These are phyloP conservation scores for Pleurotus ostreatus DNA, from an alignment of 768 basidiomycete genomes.

Conservation along the genomic window DNA sequence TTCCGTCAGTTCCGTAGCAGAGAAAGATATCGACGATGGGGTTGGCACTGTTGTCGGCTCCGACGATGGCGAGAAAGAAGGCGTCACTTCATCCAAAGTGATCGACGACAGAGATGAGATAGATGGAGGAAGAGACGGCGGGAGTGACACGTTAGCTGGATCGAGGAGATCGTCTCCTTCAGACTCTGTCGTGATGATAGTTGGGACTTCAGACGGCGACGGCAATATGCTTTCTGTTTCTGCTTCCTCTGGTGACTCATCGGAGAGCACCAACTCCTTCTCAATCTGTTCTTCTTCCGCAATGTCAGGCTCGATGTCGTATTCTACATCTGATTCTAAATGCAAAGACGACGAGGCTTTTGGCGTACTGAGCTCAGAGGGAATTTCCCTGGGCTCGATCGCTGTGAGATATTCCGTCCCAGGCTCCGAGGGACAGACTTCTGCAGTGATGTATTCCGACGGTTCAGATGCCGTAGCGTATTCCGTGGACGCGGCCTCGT, in stretches of 20 bases:
- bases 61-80: neutral
- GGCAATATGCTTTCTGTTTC: slow-evolving; percentile 11
- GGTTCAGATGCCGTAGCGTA: slow-evolving; percentile 44
- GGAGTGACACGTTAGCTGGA: neutral
- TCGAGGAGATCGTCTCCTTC: slow-evolving; percentile 4
- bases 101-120: slow-evolving; percentile 17
- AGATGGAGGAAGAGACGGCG: slow-evolving; percentile 23
- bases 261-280: neutral
- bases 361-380: slow-evolving; percentile 39
- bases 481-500: slow-evolving; percentile 15
- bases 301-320: slow-evolving; percentile 23
- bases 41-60: slow-evolving; percentile 19
- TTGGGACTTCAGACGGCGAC: slow-evolving; percentile 19
- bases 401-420: slow-evolving; percentile 17
- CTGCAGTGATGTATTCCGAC: slow-evolving; percentile 46
- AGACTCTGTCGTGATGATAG: slow-evolving; percentile 14
- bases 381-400: slow-evolving; percentile 29
- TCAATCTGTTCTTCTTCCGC: neutral
- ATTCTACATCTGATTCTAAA: too few relatives aligned
- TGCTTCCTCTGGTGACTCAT: slow-evolving; percentile 4
- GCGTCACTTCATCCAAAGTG: slow-evolving; percentile 14
- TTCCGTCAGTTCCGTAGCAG: slow-evolving; percentile 19
- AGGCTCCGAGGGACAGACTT: slow-evolving; percentile 34
- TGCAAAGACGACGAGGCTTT: slow-evolving; percentile 27
- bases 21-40: slow-evolving; percentile 23